These are phyloP conservation scores for Colletotrichum tabaci DNA, from an alignment of 2,329 filamentous ascomycete genomes.

Conservation along the genomic window DNA sequence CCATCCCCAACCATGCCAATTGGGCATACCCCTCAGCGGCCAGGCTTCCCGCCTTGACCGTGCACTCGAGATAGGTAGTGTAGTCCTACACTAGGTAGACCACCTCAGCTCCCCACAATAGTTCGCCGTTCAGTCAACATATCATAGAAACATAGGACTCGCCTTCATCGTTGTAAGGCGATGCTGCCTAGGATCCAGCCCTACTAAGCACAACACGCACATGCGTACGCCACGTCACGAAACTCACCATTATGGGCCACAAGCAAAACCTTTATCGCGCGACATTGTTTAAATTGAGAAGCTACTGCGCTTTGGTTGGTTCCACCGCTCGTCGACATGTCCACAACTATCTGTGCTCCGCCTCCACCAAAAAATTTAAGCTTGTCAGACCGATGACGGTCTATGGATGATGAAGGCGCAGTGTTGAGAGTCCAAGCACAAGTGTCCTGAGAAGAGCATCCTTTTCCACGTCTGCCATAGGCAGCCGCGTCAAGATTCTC, in stretches of 20 bases:
- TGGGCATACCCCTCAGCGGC: not conserved
- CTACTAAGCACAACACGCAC: not conserved
- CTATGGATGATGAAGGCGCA: conserved; percentile 34
- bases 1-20: conserved; percentile 13
- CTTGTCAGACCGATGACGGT: conserved; percentile 22
- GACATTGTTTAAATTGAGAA: conserved; percentile 37
- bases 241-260: not conserved
- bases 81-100: not conserved
- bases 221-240: not conserved
- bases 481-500: not conserved
- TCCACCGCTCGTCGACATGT: conserved; percentile 15
- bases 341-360: conserved; percentile 36
- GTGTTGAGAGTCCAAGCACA: conserved; percentile 33
- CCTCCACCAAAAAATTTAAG: conserved; percentile 33
- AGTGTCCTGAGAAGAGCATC: not conserved
- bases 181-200: not conserved
- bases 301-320: conserved; percentile 38
- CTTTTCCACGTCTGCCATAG: not conserved
- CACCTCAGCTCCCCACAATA: not conserved
- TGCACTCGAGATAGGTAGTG: too few species aligned
- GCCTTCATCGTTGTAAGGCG: not conserved
- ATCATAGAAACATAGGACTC: too few species aligned
- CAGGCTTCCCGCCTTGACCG: not conserved
- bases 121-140: not conserved
- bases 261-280: conserved; percentile 6